Evolutionary conservation across 2,329 filamentous ascomycete species (phyloP), one percentile per base, ranked within the genome.

Genomic region (Westerdykella sp.): DNA sequence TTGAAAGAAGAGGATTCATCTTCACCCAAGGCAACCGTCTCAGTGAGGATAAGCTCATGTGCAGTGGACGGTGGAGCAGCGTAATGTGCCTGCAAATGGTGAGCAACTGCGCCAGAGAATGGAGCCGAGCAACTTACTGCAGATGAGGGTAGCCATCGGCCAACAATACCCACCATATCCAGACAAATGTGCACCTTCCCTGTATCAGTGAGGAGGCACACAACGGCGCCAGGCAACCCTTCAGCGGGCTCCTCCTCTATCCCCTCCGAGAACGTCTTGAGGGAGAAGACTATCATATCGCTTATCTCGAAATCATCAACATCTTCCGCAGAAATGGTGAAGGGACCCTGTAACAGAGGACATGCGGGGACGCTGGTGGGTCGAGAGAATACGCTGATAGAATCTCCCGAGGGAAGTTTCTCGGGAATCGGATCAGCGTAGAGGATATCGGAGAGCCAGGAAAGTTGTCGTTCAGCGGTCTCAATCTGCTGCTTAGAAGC

Each of bases 271-370:
- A 65, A 54, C 13, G 73, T 72, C 47, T 66, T 67, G 6, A 68
- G 52, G 11, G 76, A 73, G 48, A 79, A 73, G 14, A 81, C 76
- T 44, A 76, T 68, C 47, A 84, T 74, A 55, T 83, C 80, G 16
- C 77, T 78, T 25, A 83, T 70, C 43, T 81, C 77, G 34, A 78
- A 68, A 44, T 77, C 73, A 37, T 75, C 67, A 6, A 74, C 72
- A 5, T 75, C 71, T 0, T 73, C 72, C 3, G 74, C 68, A 6
- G 73, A 67, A 22, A 78, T 66, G 7, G 69, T 63, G 60, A 83
- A 83, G 1, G 80, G 80, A 1, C 80, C 80, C 60, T 84, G 80
- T 25, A 84, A 63, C 43, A 76, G 73, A 1, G 80, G 79, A 38
- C 82, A 74, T 0, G 75, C 67, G 30, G 78, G 75, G 5, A 73